Conservation (phyloP, 768 basidiomycete species). For the Kwoniella sp. region DNA sequence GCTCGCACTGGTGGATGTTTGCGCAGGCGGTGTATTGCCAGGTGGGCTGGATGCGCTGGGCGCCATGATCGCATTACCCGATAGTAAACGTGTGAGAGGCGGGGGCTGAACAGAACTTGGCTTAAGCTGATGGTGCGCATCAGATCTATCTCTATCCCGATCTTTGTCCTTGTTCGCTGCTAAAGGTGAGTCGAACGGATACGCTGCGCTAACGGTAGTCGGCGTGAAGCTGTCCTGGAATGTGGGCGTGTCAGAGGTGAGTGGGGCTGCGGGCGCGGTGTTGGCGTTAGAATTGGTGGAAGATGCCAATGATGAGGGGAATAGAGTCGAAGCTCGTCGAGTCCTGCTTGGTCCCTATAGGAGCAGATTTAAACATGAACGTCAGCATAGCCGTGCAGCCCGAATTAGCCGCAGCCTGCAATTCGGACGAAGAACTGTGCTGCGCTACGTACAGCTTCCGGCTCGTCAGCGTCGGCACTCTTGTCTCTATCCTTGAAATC, state of each 20-base stretch:
- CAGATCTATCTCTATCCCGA: slow-evolving; percentile 1
- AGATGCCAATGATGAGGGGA: slow-evolving; percentile 44
- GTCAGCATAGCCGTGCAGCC: slow-evolving; percentile 5
- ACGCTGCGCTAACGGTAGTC: slow-evolving; percentile 25
- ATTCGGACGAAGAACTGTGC: background rate
- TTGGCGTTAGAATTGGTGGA: slow-evolving; percentile 28
- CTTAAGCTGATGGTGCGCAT: background rate
- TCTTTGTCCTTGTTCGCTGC: slow-evolving; percentile 1
- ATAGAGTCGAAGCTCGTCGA: slow-evolving; percentile 37
- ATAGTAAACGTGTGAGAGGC: slow-evolving; percentile 32
- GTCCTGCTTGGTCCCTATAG: slow-evolving; percentile 17
- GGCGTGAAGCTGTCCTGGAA: slow-evolving; percentile 46
- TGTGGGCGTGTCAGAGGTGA: slow-evolving; percentile 34
- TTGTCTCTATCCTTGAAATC: slow-evolving; percentile 24
- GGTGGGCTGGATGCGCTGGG: slow-evolving; percentile 4
- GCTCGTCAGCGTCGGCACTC: slow-evolving; percentile 33
- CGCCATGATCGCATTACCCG: slow-evolving; percentile 9
- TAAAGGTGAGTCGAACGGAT: slow-evolving; percentile 37
- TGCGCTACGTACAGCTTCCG: slow-evolving; percentile 31
- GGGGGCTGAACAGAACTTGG: slow-evolving; percentile 24
- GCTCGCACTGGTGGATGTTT: background rate
- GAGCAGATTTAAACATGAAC: slow-evolving; percentile 8
- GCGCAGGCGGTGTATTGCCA: background rate
- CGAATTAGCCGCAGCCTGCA: background rate
- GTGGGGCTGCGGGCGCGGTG: slow-evolving; percentile 17